These are phyloP conservation scores for Moricandia arvensis DNA, from an alignment of 345 rosid species.

Conservation along the genomic window DNA sequence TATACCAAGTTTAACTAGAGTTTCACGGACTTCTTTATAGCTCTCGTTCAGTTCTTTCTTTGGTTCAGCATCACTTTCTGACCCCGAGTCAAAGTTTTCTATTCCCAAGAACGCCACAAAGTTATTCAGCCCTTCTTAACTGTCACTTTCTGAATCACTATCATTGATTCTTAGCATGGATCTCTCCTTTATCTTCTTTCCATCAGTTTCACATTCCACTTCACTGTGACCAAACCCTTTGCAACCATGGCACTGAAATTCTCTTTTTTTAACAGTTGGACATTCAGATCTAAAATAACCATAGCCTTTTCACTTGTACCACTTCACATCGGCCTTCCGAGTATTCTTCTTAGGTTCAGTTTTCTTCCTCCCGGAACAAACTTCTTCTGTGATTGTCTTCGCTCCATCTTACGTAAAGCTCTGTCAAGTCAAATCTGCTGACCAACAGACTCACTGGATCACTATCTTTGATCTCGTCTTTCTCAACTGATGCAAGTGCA, in stretches of 20 bases:
- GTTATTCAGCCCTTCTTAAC: neutral
- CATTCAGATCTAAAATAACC: neutral
- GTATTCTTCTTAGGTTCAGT: neutral
- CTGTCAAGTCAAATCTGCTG: neutral
- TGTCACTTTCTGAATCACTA: neutral
- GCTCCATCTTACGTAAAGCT: neutral
- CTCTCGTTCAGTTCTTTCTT: neutral
- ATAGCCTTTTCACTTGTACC: neutral
- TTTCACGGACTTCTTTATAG: neutral
- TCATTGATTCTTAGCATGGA: neutral
- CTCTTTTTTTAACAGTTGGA: neutral
- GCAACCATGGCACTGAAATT: neutral
- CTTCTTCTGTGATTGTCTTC: neutral
- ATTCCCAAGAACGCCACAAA: neutral
- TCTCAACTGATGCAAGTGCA: neutral
- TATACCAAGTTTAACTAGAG: neutral
- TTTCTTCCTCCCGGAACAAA: neutral
- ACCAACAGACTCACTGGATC: neutral
- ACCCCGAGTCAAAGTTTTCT: neutral
- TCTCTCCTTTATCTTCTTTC: neutral
- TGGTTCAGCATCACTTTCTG: neutral
- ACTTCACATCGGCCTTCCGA: neutral
- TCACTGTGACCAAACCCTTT: neutral
- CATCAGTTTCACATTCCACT: neutral
- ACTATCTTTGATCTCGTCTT: neutral